A percentile compares a stretch with the other conserved stretches of the same genome.
Evolutionary conservation across 345 rosid species (phyloP).

Genomic region (Hevea brasiliensis): DNA sequence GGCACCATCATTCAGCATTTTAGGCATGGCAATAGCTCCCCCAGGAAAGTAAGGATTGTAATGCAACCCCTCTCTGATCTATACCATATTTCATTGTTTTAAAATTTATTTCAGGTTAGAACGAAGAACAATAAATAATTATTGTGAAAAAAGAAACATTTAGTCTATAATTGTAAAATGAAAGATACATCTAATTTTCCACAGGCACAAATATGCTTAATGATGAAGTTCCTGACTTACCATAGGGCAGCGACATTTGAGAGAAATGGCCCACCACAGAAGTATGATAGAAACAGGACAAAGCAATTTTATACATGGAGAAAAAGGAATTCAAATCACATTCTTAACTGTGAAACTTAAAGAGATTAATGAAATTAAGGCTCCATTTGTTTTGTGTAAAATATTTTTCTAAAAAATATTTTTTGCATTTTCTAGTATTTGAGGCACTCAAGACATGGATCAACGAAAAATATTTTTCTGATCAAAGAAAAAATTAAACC

Average conservation of each 20-base stretch:
- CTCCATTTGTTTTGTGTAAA: too few relatives aligned
- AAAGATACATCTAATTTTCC: background rate
- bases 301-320: background rate
- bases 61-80: constrained; percentile 94
- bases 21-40: constrained; percentile 99
- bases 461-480: too few relatives aligned
- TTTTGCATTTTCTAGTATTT: too few relatives aligned
- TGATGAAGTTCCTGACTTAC: background rate
- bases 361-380: too few relatives aligned
- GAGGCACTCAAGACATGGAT: too few relatives aligned
- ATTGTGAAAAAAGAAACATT: background rate
- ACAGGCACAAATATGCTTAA: background rate
- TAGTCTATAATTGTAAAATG: background rate
- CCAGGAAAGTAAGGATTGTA: constrained; percentile 99
- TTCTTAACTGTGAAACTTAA: background rate
- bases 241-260: background rate
- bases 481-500: too few relatives aligned
- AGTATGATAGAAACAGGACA: background rate
- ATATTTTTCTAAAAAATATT: too few relatives aligned
- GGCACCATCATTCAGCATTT: constrained; percentile 97
- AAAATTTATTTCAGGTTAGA: background rate
- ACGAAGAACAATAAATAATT: background rate
- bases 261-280: background rate
- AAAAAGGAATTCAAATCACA: background rate
- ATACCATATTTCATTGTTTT: constrained; percentile 28